These are phyloP conservation scores for Medakamo hakoo DNA, from an alignment of 139 green algal genomes.

Conservation along the genomic window DNA sequence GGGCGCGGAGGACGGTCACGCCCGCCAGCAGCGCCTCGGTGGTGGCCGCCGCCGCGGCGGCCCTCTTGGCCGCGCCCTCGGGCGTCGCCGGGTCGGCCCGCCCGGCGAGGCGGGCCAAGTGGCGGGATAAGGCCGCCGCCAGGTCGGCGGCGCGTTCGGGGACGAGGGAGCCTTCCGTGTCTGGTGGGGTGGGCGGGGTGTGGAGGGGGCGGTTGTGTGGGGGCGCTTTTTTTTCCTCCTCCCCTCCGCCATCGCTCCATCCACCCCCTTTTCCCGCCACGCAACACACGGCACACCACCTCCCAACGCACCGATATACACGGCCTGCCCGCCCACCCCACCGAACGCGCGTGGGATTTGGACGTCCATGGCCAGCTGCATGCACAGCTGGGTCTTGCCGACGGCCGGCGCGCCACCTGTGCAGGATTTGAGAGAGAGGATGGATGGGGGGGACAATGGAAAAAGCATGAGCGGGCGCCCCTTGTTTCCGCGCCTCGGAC, in stretches of 20 bases:
- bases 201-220: no score
- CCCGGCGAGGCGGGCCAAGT: slow-evolving; percentile 18
- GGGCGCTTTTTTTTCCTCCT: no score
- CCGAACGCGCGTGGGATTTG: slow-evolving; percentile 43
- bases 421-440: background rate
- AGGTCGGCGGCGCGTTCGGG: slow-evolving; percentile 63
- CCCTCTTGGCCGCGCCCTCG: slow-evolving; percentile 1
- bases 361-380: slow-evolving; percentile 62
- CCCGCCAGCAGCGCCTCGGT: slow-evolving; percentile 34
- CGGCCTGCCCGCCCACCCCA: slow-evolving; percentile 34
- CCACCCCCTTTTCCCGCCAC: no score
- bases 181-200: slow-evolving; percentile 11
- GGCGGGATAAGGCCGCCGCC: slow-evolving; percentile 28
- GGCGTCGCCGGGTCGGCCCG: slow-evolving; percentile 6
- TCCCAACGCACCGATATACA: slow-evolving; percentile 89
- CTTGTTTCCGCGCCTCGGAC: background rate
- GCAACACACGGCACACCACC: no score
- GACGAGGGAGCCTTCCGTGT: slow-evolving; percentile 85
- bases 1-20: slow-evolving; percentile 61
- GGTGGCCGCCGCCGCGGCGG: slow-evolving; percentile 16
- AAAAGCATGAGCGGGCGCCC: background rate
- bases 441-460: background rate
- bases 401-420: slow-evolving; percentile 58
- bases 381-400: slow-evolving; percentile 76
- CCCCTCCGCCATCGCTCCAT: no score